Base-by-base conservation (phyloP, 768 basidiomycete species). In the Pleurotus sapidus region DNA sequence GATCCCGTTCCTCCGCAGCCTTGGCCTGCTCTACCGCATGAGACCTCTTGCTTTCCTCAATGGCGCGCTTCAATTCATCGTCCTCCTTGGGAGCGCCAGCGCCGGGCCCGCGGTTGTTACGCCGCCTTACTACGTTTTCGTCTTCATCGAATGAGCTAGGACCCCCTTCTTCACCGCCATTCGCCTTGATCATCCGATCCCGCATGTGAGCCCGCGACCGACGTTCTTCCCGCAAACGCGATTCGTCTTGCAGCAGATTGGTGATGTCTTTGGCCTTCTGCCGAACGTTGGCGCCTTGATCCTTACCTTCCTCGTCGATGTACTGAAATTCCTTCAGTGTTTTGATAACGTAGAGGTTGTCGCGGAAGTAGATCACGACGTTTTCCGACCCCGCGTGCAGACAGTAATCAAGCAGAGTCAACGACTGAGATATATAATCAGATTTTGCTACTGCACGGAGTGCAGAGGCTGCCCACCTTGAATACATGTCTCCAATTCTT, bases 401-500 rank as follows among this genome's bases (percentile, higher is more conserved):
- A 57, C 90, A 87, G 67, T 99, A 98, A 72, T 98, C 97, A 38
- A 99, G 84, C 4, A 98, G 83, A 0, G 95, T 98, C 49, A 99
- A 80, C 45, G 92, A 91, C 88, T 93, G 59, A 40, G 2, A 23
- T 46, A n/a, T 27, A 14, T 57, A 40, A 23, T 47, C 54, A 53
- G 51, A 11, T 47, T 53, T 46, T 42, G 55, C 50, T n/a, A 40
- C 49, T 38, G 39, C 25, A 46, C 46, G 39, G 30, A 23, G 40
- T 34, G 50, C 11, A 34, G 30, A n/a, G 43, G 37, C 45, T 20
- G 63, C 79, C 58, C 50, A 88, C 93, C 82, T 98, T 98, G 84
- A 97, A 98, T 57, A 98, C 96, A 78, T 99, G 97, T 53, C 96
- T 84, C 97, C 97, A 99, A 66, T 98, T 98, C 84, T 98, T 98